A percentile compares a stretch with the other conserved stretches of the same genome.
phyloP scores from a whole-genome alignment of 1,139 yeast genomes.

The Blastobotrys apis region DNA sequence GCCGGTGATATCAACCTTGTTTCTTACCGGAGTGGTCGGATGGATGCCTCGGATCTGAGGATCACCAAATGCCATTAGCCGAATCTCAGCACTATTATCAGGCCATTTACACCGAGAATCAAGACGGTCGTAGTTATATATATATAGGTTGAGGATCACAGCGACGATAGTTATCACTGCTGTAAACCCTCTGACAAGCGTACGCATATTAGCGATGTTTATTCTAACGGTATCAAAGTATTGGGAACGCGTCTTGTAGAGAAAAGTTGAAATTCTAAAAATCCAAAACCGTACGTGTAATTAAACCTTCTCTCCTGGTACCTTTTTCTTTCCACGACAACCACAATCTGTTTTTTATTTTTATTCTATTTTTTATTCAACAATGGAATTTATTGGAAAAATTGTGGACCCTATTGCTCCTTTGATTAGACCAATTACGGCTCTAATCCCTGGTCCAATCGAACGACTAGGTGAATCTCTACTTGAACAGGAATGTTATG shows the following conservation, averaged over 20 bases:
- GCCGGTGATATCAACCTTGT: conserved; percentile 76
- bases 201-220: too few relatives aligned
- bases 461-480: conserved; percentile 20
- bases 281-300: too few relatives aligned
- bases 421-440: conserved; percentile 24
- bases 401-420: conserved; percentile 24
- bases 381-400: conserved; percentile 25
- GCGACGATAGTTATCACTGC: conserved; percentile 4
- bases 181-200: conserved; percentile 1
- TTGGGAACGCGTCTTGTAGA: too few relatives aligned
- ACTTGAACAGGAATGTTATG: conserved; percentile 26
- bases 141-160: conserved; percentile 19
- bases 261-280: too few relatives aligned
- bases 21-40: conserved; percentile 61
- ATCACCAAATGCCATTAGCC: conserved; percentile 74
- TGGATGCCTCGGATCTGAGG: conserved; percentile 93
- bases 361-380: not conserved
- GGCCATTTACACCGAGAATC: conserved; percentile 30
- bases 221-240: too few relatives aligned
- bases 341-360: not conserved
- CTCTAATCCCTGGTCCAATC: conserved; percentile 26
- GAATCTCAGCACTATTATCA: conserved; percentile 23
- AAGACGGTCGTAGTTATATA: conserved; percentile 23
- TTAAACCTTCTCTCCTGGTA: not conserved
- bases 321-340: too few relatives aligned